Conservation (phyloP, 2,329 filamentous ascomycete species). For the Cladosporium cucumerinum region DNA sequence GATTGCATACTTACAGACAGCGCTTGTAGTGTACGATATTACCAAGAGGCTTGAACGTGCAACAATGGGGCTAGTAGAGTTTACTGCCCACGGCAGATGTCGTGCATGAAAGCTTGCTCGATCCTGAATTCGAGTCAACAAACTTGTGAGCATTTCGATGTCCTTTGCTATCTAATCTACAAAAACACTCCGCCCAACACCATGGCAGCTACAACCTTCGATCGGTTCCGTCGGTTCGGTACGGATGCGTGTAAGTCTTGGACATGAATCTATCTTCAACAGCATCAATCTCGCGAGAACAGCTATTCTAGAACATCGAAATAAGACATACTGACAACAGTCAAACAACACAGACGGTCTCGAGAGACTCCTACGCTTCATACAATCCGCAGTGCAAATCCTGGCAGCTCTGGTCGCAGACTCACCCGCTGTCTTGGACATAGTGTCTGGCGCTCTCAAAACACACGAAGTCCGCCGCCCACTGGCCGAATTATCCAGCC, state of each 20-base stretch:
- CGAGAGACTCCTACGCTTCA: background rate
- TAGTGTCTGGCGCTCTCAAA: background rate
- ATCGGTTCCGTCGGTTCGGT: slow-evolving; percentile 7
- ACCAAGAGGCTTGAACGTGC: background rate
- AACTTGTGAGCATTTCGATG: background rate
- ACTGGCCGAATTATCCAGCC: background rate
- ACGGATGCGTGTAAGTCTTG: slow-evolving; percentile 7
- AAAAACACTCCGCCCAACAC: background rate
- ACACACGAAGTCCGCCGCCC: background rate
- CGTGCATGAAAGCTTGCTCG: background rate
- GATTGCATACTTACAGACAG: background rate
- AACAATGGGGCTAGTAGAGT: background rate
- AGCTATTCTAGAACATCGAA: too few species aligned
- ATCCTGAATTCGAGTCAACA: background rate
- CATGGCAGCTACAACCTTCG: background rate
- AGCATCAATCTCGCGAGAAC: background rate
- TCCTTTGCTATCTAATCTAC: background rate
- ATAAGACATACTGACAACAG: background rate
- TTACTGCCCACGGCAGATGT: background rate
- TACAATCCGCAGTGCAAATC: slow-evolving; percentile 3
- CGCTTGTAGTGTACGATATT: background rate
- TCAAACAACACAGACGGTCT: background rate
- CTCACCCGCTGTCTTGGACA: background rate
- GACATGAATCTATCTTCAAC: background rate
- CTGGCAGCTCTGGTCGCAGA: background rate